Evolutionary conservation across 192 early-diverging fungal species (phyloP), one percentile per base, ranked within the genome.

Genomic region (Podila verticillata): DNA sequence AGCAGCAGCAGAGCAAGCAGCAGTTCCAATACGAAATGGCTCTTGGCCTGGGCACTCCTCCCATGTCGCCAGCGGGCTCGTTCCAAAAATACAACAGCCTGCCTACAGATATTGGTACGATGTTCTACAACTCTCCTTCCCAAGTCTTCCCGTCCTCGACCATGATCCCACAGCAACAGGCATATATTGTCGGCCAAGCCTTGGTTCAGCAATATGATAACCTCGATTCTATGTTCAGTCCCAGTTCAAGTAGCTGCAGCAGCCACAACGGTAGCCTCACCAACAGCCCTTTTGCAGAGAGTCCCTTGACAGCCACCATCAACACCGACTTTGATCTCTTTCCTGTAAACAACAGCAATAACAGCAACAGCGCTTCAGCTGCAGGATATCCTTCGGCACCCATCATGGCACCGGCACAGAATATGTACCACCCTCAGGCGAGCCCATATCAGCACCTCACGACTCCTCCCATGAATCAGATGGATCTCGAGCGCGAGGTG

Each of bases 171-270:
- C 65, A 80, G 57, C 61, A 72, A 34, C 60, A 68, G 57, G 56
- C 70, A 51, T 80, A 80, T 64, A 12, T 54, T 26, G 51, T 54
- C 51, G 51, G 51, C 51, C 74, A 63, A 7, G 44, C 56, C 7
- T 68, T 80, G 77, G 49, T 80, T 69, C 68, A 63, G 24, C 77
- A 80, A 31, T 72, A 67, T 80, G 70, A 80, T 72, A 80, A 80
- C 70, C 49, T 66, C 44, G 70, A 80, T 61, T 72, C 70, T 72
- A 54, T 80, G 63, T 80, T 66, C 59, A 80, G 75, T 72, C 69
- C 70, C 31, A 80, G 77, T 60, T 66, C 69, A 58, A 66, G 35
- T 35, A 56, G 32, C 30, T 54, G 51, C 62, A 80, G 70, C 54
- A 72, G 70, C 61, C 54, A 61, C 44, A 72, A 70, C 49, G 70